These are phyloP conservation scores for Immersiella caudata DNA, from an alignment of 495 filamentous ascomycete genomes.

Conservation along the genomic window DNA sequence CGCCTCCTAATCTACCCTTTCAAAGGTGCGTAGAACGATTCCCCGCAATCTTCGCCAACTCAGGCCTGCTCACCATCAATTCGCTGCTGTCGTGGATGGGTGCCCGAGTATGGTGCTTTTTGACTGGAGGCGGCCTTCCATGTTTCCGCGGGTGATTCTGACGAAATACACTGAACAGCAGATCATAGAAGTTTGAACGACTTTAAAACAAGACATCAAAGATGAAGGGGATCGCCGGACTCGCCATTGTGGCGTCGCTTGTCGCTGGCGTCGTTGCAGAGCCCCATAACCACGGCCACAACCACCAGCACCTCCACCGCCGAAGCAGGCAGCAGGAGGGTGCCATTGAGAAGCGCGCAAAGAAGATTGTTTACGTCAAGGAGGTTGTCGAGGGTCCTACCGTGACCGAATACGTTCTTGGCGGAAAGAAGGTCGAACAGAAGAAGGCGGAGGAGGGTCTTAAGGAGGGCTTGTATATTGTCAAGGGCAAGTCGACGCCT, in stretches of 20 bases:
- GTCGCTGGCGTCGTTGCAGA: constrained; percentile 47
- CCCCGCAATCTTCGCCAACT: background rate
- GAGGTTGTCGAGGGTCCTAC: constrained; percentile 51
- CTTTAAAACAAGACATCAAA: constrained; percentile 23
- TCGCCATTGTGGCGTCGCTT: constrained; percentile 53
- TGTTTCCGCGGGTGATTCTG: background rate
- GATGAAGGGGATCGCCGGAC: constrained; percentile 53
- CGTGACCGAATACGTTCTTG: constrained; percentile 62
- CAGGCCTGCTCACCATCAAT: background rate
- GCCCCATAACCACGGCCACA: constrained; percentile 50
- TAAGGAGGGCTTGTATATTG: constrained; percentile 54
- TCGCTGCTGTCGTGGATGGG: too few species aligned
- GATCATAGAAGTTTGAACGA: background rate
- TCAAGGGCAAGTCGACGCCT: constrained; percentile 53
- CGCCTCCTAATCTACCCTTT: constrained; percentile 24
- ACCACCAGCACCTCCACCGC: constrained; percentile 41
- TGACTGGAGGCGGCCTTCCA: background rate
- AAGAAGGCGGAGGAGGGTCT: constrained; percentile 66
- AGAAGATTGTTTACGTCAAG: constrained; percentile 36
- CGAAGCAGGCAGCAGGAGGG: constrained; percentile 39
- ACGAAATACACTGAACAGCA: background rate
- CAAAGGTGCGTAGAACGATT: constrained; percentile 16
- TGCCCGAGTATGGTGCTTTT: too few species aligned
- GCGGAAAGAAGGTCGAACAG: constrained; percentile 55
- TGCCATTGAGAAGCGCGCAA: constrained; percentile 45